Evolutionary conservation across 306 rosid species (phyloP).

Genomic region (Sophora flavescens): DNA sequence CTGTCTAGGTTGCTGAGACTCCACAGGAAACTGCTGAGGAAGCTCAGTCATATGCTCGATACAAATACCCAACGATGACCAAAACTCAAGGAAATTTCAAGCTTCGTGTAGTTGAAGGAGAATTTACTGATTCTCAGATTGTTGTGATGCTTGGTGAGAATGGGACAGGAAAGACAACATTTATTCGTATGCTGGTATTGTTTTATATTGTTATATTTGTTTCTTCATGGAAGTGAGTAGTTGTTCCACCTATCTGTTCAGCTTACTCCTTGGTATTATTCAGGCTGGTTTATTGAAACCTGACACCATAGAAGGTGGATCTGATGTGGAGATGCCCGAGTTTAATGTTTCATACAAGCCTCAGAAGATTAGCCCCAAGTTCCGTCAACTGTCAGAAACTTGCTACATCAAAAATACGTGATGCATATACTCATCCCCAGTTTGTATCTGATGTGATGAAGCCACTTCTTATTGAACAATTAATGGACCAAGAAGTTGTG

Average conservation of each 20-base stretch:
- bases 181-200: constrained; percentile 97
- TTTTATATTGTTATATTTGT: constrained; percentile 25
- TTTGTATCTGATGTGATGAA: constrained; percentile 97
- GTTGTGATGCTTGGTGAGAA: constrained; percentile 99
- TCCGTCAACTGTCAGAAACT: constrained; percentile 76
- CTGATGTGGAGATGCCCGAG: constrained; percentile 89
- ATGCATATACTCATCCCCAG: constrained; percentile 91
- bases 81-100: constrained; percentile 91
- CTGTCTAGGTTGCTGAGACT: constrained; percentile 94
- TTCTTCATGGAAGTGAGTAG: constrained; percentile 22
- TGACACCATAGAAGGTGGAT: constrained; percentile 70
- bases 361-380: constrained; percentile 95
- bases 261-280: constrained; percentile 31
- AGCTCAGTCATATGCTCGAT: constrained; percentile 89
- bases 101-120: constrained; percentile 89
- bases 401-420: constrained; percentile 87
- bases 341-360: constrained; percentile 98
- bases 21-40: constrained; percentile 97
- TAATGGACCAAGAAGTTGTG: constrained; percentile 97
- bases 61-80: constrained; percentile 88
- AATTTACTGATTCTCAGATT: constrained; percentile 98
- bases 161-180: constrained; percentile 98
- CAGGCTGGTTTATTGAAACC: constrained; percentile 99
- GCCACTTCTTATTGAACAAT: constrained; percentile 96
- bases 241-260: constrained; percentile 19